Evolutionary conservation across 1,284 basidiomycete species (phyloP).

Genomic region (Pascua sp.): DNA sequence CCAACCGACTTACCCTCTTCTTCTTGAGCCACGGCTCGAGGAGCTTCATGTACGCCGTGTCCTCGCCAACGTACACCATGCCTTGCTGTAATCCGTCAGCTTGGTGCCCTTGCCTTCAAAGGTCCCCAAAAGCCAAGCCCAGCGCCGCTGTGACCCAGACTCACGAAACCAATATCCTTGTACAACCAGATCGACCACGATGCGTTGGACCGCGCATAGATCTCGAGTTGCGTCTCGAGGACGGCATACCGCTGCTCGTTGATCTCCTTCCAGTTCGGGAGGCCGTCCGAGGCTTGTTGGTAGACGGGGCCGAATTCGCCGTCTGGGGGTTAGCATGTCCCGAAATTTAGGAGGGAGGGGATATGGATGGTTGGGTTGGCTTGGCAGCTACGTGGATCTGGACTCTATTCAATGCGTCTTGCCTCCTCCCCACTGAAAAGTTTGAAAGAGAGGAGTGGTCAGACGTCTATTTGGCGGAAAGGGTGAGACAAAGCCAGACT

Average conservation of each 20-base stretch:
- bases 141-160: too few species aligned
- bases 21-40: slow-evolving; percentile 62
- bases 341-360: too few species aligned
- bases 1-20: slow-evolving; percentile 49
- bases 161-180: slow-evolving; percentile 69
- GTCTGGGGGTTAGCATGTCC: slow-evolving; percentile 1
- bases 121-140: too few species aligned
- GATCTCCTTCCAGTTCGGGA: slow-evolving; percentile 56
- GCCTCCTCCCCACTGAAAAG: too few species aligned
- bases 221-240: slow-evolving; percentile 66
- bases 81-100: slow-evolving; percentile 52
- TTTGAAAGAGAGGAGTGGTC: too few species aligned
- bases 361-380: too few species aligned
- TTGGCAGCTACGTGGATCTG: too few species aligned
- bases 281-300: slow-evolving; percentile 27
- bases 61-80: slow-evolving; percentile 65
- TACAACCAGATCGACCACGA: slow-evolving; percentile 83
- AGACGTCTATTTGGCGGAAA: too few species aligned
- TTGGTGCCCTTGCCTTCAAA: too few species aligned
- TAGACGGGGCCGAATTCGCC: slow-evolving; percentile 59
- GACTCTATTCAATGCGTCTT: too few species aligned
- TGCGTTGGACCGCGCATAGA: slow-evolving; percentile 58
- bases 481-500: too few species aligned
- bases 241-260: slow-evolving; percentile 66
- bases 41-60: slow-evolving; percentile 66